Evolutionary conservation across 1,284 basidiomycete species (phyloP).

Genomic region (Pascua sp.): DNA sequence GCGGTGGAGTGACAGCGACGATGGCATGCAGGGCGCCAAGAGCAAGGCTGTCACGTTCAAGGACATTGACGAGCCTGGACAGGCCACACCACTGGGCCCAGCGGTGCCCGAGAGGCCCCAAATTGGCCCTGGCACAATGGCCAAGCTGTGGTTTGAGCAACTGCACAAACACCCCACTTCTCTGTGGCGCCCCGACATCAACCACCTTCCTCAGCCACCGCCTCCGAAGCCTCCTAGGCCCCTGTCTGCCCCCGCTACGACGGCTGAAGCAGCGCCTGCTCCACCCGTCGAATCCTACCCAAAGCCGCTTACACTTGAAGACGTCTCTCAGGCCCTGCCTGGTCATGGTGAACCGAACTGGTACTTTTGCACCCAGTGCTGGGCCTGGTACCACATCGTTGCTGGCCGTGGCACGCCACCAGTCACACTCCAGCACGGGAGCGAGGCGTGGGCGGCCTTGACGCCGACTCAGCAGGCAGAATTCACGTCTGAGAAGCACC

Average conservation of each 20-base stretch:
- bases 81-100: no score
- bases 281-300: slow-evolving; percentile 3
- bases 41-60: slow-evolving; percentile 4
- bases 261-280: neutral
- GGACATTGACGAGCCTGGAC: slow-evolving; percentile 18
- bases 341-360: slow-evolving; percentile 29
- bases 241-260: neutral
- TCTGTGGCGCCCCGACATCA: slow-evolving; percentile 30
- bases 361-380: slow-evolving; percentile 43
- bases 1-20: no score
- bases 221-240: neutral
- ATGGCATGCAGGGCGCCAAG: no score
- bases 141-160: slow-evolving; percentile 24
- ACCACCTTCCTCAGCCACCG: slow-evolving; percentile 22
- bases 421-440: slow-evolving; percentile 24
- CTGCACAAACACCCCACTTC: slow-evolving; percentile 30
- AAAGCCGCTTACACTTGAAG: slow-evolving; percentile 12
- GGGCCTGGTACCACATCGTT: slow-evolving; percentile 35
- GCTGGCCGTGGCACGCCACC: slow-evolving; percentile 11
- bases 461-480: neutral
- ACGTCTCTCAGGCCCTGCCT: slow-evolving; percentile 36
- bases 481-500: no score
- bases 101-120: slow-evolving; percentile 23
- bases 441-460: slow-evolving; percentile 10
- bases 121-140: slow-evolving; percentile 34